Evolutionary conservation across 805 yeast genomes (phyloP), one percentile per base, ranked within the genome.

Genomic region (Kluyveromyces siamensis): DNA sequence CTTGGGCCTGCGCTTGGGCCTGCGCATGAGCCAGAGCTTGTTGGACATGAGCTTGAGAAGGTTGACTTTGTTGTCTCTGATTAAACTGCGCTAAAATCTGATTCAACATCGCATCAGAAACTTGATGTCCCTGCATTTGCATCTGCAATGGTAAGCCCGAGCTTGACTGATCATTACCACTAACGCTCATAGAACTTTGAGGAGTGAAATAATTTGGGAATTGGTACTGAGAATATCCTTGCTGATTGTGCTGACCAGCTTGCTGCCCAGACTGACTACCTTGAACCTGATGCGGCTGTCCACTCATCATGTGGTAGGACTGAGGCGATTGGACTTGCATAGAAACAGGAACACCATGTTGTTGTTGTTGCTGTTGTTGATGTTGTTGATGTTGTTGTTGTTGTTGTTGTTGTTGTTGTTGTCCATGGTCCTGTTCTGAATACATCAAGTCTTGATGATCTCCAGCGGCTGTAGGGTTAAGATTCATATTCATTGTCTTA

Each of bases 31-130:
- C 45, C 30, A 43, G 45, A 40, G 42, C 45, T 53, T 57, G 37
- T 35, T 44, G 25, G 6, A 19, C n/a, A 7, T 37, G 30, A 19
- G 41, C 17, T 11, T 18, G 44, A 18, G 39, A 37, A 21, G 45
- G 44, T 17, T 36, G 33, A 13, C 25, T 25, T 17, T 37, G 49
- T 45, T 59, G 63, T 45, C 64, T 64, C 40, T 65, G 67, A 37
- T 63, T 57, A 47, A 65, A 49, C 48, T 65, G 69, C 14, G 60
- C 54, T 27, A 65, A 52, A 42, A 64, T 62, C 3, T 66, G 62
- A 50, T 61, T 64, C 49, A 63, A 63, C 66, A 65, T 66, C 35
- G 60, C 55, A 50, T 63, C 68, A 17, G 67, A 61, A 41, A 62
- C 52, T 48, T 59, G 66, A 48, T 60, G 61, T 50, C 45, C 45